Evolutionary conservation across 2,329 filamentous ascomycete genomes (phyloP), one percentile per base, ranked within the genome.

Genomic region (Neofusicoccum cordaticola): DNA sequence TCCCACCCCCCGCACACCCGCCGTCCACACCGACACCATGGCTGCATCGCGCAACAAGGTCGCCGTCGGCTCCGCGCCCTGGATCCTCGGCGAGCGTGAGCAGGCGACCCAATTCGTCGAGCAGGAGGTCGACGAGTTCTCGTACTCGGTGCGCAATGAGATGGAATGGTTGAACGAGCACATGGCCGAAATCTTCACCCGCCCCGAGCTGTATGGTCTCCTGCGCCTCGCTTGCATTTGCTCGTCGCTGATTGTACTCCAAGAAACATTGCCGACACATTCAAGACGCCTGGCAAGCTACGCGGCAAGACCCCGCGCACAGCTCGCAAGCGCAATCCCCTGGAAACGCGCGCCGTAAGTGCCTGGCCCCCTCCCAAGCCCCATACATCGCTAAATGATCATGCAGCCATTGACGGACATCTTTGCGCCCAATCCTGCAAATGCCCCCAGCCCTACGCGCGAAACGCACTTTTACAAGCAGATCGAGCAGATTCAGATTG

Each of bases 101-200:
- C 90, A 93, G 72, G 89, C 92, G 13, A 81, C 88, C 63, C 86
- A 91, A 69, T 88, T 97, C 68, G 85, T 90, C 15, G 84, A 90
- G 52, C 86, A 92, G 64, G 95, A 98, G 77, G 86, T 91, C 63
- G 94, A 98, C 70, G 96, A 99, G 79, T 96, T 98, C 74, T 87
- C 91, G 48, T 98, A 91, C 79, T 92, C 93, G 35, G 93, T 92
- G 67, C 88, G 91, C 65, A 96, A 98, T 79, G 95, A 99, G 77
- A 82, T 98, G 73, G 93, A 98, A 75, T 99, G 95, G 95, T 83
- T 99, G 71, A 98, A 99, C 74, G 95, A 98, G 80, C 95, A 99
- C 77, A 97, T 99, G 94, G 87, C 88, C 57, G 92, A 96, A 68
- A 92, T 99, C 73, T 96, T 98, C 76, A 90, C 88, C 72, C 88